Conservation (phyloP, 176 grass and related monocot species). For the Phragmites australis region DNA sequence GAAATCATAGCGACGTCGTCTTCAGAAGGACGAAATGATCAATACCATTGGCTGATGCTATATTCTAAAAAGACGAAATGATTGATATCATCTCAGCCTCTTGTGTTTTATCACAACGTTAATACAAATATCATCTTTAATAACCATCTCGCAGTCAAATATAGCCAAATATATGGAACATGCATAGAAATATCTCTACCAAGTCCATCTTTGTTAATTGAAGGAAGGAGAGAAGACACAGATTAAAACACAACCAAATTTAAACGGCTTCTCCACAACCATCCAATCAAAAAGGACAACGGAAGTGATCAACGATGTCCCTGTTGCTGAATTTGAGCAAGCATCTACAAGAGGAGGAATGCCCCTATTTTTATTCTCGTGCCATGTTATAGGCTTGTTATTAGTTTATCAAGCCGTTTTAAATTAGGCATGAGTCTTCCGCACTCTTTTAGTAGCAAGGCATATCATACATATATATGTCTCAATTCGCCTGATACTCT, state of each 20-base stretch:
- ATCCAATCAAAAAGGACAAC: background rate
- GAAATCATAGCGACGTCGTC: no score
- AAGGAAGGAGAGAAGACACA: background rate
- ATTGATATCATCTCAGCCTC: no score
- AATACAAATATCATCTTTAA: no score
- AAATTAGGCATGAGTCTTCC: no score
- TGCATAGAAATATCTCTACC: background rate
- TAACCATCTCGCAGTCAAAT: no score
- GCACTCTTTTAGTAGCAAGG: no score
- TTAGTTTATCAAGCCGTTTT: background rate
- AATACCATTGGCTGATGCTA: no score
- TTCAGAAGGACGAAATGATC: no score
- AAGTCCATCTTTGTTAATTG: background rate
- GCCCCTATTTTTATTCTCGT: background rate
- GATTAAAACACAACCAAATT: background rate
- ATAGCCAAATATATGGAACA: background rate
- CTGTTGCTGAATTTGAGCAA: background rate
- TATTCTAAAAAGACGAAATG: no score
- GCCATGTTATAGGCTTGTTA: background rate
- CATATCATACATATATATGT: no score
- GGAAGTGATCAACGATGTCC: background rate
- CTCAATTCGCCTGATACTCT: no score
- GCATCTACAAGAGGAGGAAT: background rate
- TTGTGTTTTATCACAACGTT: no score
- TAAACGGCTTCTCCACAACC: background rate